Percentiles rank a stretch among this genome's conserved stretches.
phyloP scores from a whole-genome alignment of 805 yeast species.

The Candida yuanshanica region DNA sequence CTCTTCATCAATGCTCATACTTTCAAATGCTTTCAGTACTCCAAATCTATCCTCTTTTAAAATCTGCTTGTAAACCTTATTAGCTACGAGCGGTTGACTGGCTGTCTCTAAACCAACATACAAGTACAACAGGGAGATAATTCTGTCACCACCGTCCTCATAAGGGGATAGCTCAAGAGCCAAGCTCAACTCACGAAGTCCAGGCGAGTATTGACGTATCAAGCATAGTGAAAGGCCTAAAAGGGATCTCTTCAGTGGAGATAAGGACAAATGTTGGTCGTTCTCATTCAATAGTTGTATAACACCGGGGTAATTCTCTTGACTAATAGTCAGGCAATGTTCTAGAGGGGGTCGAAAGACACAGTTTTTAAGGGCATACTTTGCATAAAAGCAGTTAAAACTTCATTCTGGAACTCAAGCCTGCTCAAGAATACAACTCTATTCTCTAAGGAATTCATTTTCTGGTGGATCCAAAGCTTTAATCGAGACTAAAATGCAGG shows the following conservation, averaged over 20 bases:
- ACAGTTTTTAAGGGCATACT: background rate
- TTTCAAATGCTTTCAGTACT: background rate
- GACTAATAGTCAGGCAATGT: too few relatives aligned
- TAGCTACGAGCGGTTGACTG: background rate
- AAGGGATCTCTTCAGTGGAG: conserved; percentile 1
- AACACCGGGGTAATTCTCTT: background rate
- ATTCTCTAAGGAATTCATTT: background rate
- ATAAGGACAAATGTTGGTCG: background rate
- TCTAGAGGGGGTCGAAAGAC: background rate
- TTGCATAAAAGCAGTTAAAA: background rate
- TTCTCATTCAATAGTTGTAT: background rate
- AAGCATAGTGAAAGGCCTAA: conserved; percentile 4
- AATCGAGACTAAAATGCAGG: background rate
- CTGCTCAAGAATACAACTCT: background rate
- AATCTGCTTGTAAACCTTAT: background rate
- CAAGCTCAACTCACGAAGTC: conserved; percentile 4
- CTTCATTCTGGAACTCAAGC: background rate
- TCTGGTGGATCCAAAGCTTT: background rate
- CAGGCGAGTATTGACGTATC: background rate
- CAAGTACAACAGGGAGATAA: background rate
- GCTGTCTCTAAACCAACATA: background rate
- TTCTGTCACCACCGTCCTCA: background rate
- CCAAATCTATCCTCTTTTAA: background rate
- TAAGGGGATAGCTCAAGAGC: background rate
- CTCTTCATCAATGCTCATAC: background rate